Conservation (phyloP, 306 rosid species). For the Castanospermum australe region DNA sequence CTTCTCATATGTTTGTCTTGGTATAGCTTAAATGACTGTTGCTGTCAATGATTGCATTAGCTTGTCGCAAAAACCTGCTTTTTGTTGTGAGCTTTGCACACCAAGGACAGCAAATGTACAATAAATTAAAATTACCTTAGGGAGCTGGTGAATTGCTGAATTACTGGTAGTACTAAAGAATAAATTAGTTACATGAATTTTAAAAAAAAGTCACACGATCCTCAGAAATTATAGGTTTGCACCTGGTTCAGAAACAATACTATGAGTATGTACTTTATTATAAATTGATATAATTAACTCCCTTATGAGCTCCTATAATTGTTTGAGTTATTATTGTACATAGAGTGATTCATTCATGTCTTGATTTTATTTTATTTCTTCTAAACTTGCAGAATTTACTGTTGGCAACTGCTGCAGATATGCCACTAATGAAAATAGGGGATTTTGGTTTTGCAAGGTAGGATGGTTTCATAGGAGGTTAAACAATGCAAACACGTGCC, state of each 20-base stretch:
- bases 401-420: slow-evolving; percentile 48
- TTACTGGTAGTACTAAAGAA: background rate
- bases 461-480: slow-evolving; percentile 1
- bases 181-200: background rate
- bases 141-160: background rate
- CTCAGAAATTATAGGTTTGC: background rate
- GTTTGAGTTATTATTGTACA: background rate
- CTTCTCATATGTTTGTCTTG: background rate
- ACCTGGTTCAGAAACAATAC: background rate
- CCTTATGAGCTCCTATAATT: background rate
- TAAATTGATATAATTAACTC: background rate
- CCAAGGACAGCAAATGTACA: background rate
- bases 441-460: slow-evolving; percentile 99
- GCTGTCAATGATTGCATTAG: background rate
- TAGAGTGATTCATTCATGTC: slow-evolving; percentile 15
- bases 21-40: background rate
- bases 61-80: background rate
- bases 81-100: background rate
- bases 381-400: slow-evolving; percentile 84
- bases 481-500: background rate
- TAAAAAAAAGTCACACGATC: background rate
- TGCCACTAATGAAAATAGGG: slow-evolving; percentile 79
- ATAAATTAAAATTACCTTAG: background rate
- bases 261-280: background rate
- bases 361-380: slow-evolving; percentile 4